These are phyloP conservation scores for Hermanozyma aechmeae DNA, from an alignment of 805 yeast genomes.

Conservation along the genomic window DNA sequence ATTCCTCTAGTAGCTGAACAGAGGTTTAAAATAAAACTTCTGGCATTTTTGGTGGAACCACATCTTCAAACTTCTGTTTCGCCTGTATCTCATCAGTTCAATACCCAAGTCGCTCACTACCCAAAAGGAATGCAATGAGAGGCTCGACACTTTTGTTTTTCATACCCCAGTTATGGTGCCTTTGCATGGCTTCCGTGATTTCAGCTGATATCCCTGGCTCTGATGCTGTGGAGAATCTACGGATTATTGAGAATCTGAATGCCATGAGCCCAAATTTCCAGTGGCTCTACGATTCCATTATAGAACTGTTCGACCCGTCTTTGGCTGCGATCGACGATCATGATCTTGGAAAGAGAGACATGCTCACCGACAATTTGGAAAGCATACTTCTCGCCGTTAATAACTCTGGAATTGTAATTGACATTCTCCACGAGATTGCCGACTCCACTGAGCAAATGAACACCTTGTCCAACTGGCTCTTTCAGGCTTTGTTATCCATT, in stretches of 20 bases:
- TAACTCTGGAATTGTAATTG: constrained; percentile 15
- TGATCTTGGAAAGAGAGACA: constrained; percentile 4
- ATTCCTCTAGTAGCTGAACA: no score
- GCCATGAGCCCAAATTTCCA: constrained; percentile 7
- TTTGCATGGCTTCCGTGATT: no score
- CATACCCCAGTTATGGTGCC: no score
- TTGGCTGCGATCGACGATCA: not conserved
- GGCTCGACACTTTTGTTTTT: no score
- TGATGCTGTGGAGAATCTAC: no score
- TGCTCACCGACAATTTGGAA: constrained; percentile 3
- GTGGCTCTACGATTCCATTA: constrained; percentile 3
- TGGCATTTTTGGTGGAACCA: no score
- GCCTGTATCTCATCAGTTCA: no score
- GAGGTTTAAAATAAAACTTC: no score
- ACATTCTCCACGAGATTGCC: constrained; percentile 21
- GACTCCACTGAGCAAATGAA: constrained; percentile 19
- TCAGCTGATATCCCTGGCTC: no score
- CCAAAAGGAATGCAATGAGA: no score
- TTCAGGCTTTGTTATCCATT: constrained; percentile 4
- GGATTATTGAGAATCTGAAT: constrained; percentile 1
- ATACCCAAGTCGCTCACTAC: no score
- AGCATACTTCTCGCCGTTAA: constrained; percentile 11
- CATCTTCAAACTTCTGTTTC: no score
- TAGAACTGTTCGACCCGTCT: not conserved
- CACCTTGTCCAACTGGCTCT: constrained; percentile 15